Evolutionary conservation across 179 eudicot species (phyloP), one percentile per base, ranked within the genome.

Genomic region (Patellifolia procumbens): DNA sequence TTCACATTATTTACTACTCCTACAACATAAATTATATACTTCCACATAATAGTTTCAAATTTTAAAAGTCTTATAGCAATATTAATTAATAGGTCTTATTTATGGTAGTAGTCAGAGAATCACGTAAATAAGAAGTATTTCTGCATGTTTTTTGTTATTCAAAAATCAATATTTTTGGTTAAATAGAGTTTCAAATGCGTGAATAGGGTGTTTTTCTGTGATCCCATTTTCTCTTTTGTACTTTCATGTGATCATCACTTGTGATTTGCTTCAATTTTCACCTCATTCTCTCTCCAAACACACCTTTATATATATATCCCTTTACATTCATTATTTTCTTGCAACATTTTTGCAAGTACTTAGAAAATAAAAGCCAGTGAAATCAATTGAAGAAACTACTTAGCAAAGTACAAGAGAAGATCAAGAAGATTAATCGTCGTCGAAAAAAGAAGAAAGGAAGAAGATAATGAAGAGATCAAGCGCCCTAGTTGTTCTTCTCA

Each of bases 181-280:
- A 68, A 55, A 24, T 68, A 10, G 63, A 66, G 63, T 53, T 63
- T 37, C 58, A 76, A 76, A 76, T 67, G 74, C 71, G 76, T 71
- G 75, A 75, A 66, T 35, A 31, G 61, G 62, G 79, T 29, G 31
- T 61, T 55, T 51, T 26, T 61, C 71, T 80, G 79, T 80, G 76
- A 75, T 64, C 70, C 31, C 56, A 78, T 22, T 53, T 56, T 53
- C 51, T 78, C 45, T 61, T 78, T 65, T 59, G 63, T 74, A 28
- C 67, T 85, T 88, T 86, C 91, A 84, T 88, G 91, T 89, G 93
- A 89, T 49, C 37, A 32, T n/a, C 48, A 39, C 19, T 31, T 46
- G 96, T 89, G 96, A 91, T 82, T 86, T 84, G 87, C 84, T 86
- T 91, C 87, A 89, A 89, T 89, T 51, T 77, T 64, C 71, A 74